phyloP scores from a whole-genome alignment of 306 rosid species.

The Castanea crenata region DNA sequence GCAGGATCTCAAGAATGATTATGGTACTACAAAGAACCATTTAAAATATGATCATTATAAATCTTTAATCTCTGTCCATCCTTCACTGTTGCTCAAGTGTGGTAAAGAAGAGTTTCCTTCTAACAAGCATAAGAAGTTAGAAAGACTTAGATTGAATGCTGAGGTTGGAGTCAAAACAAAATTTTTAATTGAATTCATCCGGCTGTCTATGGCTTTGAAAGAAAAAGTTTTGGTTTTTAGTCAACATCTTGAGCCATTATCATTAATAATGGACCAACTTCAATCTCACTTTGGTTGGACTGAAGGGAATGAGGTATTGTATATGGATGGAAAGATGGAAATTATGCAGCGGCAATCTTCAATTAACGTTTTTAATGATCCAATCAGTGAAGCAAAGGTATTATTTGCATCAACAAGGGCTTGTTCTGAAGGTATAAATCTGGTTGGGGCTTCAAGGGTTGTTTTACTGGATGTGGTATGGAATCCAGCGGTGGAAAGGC shows the following conservation, averaged over 20 bases:
- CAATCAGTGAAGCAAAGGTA: conserved; percentile 40
- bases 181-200: conserved; percentile 49
- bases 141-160: conserved; percentile 16
- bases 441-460: conserved; percentile 76
- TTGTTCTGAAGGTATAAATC: conserved; percentile 61
- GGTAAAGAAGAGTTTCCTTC: background rate
- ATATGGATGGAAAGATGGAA: conserved; percentile 43
- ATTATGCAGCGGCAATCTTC: conserved; percentile 44
- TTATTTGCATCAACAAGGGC: conserved; percentile 62
- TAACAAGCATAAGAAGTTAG: conserved; percentile 1
- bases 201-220: conserved; percentile 30
- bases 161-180: conserved; percentile 49
- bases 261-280: conserved; percentile 34
- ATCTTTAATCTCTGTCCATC: conserved; percentile 55
- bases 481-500: conserved; percentile 73
- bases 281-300: conserved; percentile 39
- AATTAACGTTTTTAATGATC: conserved; percentile 50
- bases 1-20: background rate
- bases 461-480: conserved; percentile 63
- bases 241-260: conserved; percentile 46
- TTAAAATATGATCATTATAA: conserved; percentile 34
- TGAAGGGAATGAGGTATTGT: conserved; percentile 45
- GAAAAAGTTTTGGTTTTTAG: conserved; percentile 72
- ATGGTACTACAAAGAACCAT: background rate
- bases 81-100: conserved; percentile 32